A percentile compares a stretch with the other conserved stretches of the same genome.
Conservation (phyloP, 2,329 filamentous ascomycete genomes). For the Sphaerostilbella broomeana region DNA sequence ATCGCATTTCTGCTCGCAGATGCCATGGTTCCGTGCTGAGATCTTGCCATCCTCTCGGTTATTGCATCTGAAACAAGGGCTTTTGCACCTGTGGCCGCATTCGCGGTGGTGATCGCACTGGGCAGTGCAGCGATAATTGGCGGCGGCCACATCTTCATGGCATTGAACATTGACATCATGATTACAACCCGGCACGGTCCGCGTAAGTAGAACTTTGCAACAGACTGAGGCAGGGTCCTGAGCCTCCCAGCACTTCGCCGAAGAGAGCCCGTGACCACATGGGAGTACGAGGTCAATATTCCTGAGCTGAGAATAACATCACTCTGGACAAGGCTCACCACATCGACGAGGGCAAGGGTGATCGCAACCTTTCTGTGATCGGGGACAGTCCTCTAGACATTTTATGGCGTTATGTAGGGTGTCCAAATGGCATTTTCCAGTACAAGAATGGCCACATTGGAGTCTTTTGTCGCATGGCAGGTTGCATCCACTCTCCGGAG, state of each 20-base stretch:
- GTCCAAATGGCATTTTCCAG: conserved; percentile 40
- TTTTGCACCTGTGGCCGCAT: conserved; percentile 55
- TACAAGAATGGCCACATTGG: conserved; percentile 42
- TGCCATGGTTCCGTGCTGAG: conserved; percentile 35
- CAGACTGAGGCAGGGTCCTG: conserved; percentile 40
- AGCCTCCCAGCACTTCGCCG: conserved; percentile 31
- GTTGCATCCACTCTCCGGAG: conserved; percentile 58
- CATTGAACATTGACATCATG: conserved; percentile 50
- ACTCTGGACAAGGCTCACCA: conserved; percentile 34
- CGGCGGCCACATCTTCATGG: conserved; percentile 34
- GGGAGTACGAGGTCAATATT: conserved; percentile 26
- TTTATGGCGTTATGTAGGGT: conserved; percentile 39
- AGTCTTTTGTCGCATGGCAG: conserved; percentile 43
- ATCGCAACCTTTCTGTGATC: conserved; percentile 34
- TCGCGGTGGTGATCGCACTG: conserved; percentile 38
- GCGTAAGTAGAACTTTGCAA: conserved; percentile 42
- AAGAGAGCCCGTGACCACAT: conserved; percentile 36
- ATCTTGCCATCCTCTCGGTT: conserved; percentile 25
- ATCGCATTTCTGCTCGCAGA: conserved; percentile 43
- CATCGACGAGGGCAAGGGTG: conserved; percentile 39
- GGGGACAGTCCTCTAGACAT: conserved; percentile 40
- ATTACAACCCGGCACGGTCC: conserved; percentile 45
- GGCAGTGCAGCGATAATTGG: conserved; percentile 40
- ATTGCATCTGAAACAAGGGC: conserved; percentile 44
- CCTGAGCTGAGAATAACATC: conserved; percentile 30